A percentile compares a stretch with the other conserved stretches of the same genome.
Evolutionary conservation across 768 basidiomycete genomes (phyloP).

Genomic region (Boletus sensibilis): DNA sequence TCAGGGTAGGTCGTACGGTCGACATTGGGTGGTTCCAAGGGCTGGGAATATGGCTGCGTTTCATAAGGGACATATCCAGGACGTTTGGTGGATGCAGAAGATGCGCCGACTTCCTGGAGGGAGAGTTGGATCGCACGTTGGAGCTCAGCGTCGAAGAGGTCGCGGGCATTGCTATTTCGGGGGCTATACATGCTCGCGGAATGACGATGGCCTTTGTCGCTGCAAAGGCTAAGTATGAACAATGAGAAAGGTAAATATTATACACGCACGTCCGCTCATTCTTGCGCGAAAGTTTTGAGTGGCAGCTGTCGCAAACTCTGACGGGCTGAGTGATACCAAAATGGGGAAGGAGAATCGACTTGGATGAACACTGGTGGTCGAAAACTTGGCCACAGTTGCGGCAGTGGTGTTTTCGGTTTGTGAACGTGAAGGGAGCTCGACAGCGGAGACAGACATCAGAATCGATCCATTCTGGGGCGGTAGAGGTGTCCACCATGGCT

Average conservation of each 20-base stretch:
- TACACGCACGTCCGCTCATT: slow-evolving; percentile 52
- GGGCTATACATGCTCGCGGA: slow-evolving; percentile 53
- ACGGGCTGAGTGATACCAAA: slow-evolving; percentile 93
- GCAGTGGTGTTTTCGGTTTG: slow-evolving; percentile 97
- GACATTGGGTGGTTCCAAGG: slow-evolving; percentile 66
- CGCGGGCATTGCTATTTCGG: slow-evolving; percentile 56
- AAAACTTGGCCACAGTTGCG: slow-evolving; percentile 97
- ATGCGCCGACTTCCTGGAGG: slow-evolving; percentile 66
- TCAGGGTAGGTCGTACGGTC: slow-evolving; percentile 52
- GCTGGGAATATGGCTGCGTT: slow-evolving; percentile 42
- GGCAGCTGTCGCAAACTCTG: slow-evolving; percentile 89
- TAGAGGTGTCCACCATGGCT: slow-evolving; percentile 87
- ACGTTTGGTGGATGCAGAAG: slow-evolving; percentile 45
- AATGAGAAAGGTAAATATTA: not conserved
- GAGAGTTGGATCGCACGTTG: slow-evolving; percentile 93
- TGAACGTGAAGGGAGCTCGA: slow-evolving; percentile 86
- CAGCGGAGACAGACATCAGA: slow-evolving; percentile 94
- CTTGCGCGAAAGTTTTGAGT: slow-evolving; percentile 71
- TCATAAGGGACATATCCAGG: slow-evolving; percentile 71
- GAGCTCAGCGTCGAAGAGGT: slow-evolving; percentile 80
- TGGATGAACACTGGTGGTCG: slow-evolving; percentile 89
- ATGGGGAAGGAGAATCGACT: slow-evolving; percentile 81
- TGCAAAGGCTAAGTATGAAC: slow-evolving; percentile 13
- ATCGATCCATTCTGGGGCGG: slow-evolving; percentile 96
- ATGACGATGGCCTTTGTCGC: slow-evolving; percentile 52